Conservation (phyloP, 225 moss, liverwort and hornwort species). For the Antitrichia curtipendula region DNA sequence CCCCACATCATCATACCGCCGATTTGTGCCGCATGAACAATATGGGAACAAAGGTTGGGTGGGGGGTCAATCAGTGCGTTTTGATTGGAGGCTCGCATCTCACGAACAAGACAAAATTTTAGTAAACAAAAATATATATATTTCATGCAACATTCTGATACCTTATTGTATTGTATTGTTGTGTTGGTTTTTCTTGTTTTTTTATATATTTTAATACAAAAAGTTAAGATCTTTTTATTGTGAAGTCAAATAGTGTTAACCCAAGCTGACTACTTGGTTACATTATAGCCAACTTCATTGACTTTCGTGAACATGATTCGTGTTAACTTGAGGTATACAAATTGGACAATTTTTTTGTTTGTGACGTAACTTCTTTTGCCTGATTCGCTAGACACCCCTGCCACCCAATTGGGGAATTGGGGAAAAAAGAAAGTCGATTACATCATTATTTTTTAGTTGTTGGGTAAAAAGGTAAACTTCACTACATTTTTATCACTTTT, state of each 20-base stretch:
- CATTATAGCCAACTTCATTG: not conserved
- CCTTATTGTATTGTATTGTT: not conserved
- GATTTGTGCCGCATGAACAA: not conserved
- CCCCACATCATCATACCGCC: not conserved
- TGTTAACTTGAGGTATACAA: not conserved
- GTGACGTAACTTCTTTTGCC: not conserved
- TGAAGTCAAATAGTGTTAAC: not conserved
- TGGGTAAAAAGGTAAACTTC: accelerated
- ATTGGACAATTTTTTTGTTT: not conserved
- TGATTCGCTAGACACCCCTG: not conserved
- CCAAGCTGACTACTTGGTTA: not conserved
- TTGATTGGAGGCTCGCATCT: not conserved
- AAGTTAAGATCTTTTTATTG: not conserved
- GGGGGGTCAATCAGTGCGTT: not conserved
- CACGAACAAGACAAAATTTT: not conserved
- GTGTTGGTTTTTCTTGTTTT: not conserved
- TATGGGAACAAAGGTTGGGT: not conserved
- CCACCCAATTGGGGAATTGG: not conserved
- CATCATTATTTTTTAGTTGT: too few species aligned
- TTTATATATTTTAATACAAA: too few species aligned
- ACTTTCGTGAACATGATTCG: not conserved
- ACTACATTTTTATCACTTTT: not conserved
- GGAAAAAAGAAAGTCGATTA: not conserved
- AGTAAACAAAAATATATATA: not conserved
- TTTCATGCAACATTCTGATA: not conserved